Evolutionary conservation across 2,329 filamentous ascomycete species (phyloP).

Genomic region (Ophiostoma pallidulum): DNA sequence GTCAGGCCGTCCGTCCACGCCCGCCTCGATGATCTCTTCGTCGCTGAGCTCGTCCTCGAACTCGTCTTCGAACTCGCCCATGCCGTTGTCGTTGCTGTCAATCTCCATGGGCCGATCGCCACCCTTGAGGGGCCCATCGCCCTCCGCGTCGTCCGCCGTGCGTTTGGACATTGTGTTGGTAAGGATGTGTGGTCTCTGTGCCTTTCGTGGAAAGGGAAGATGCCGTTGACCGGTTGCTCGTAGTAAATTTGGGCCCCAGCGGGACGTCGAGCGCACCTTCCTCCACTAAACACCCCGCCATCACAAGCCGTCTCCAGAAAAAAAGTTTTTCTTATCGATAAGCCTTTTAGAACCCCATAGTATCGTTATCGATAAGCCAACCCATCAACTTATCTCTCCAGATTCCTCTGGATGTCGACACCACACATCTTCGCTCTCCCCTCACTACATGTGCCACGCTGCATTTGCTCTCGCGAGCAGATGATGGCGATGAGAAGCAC

Average conservation of each 20-base stretch:
- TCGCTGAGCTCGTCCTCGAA: constrained; percentile 81
- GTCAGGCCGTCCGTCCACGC: constrained; percentile 85
- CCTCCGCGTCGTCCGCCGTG: constrained; percentile 14
- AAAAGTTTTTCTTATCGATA: constrained; percentile 15
- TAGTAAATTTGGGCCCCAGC: too few species aligned
- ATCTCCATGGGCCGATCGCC: constrained; percentile 58
- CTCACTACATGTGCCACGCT: too few species aligned
- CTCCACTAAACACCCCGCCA: constrained; percentile 4
- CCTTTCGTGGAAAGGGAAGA: too few species aligned
- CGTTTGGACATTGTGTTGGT: constrained; percentile 19
- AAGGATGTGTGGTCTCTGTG: not conserved
- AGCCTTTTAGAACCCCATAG: not conserved
- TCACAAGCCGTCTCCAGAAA: not conserved
- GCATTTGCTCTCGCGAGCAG: too few species aligned
- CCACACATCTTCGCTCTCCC: too few species aligned
- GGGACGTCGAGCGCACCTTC: too few species aligned
- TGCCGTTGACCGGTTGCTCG: too few species aligned
- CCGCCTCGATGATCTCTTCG: constrained; percentile 89
- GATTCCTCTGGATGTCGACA: too few species aligned
- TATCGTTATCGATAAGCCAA: not conserved
- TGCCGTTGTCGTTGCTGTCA: constrained; percentile 51
- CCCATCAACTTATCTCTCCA: too few species aligned
- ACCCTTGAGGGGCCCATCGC: constrained; percentile 42
- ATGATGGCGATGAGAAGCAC: too few species aligned
- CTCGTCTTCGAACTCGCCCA: constrained; percentile 88